Evolutionary conservation across 1,284 basidiomycete genomes (phyloP).

Genomic region (Baeospora myosura): DNA sequence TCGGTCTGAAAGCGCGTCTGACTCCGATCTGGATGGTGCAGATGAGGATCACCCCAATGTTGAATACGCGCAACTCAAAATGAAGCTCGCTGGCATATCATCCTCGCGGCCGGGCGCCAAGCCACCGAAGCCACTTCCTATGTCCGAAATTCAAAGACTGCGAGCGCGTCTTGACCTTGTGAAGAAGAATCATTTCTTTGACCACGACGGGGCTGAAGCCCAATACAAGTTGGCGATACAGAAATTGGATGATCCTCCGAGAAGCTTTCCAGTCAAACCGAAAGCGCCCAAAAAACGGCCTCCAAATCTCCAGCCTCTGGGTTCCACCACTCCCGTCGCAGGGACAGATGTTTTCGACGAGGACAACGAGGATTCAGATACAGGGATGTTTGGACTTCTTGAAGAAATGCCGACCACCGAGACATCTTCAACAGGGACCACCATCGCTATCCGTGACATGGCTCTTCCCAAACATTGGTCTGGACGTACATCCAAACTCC

Average conservation of each 20-base stretch:
- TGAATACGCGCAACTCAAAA: slow-evolving; percentile 55
- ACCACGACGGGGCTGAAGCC: slow-evolving; percentile 59
- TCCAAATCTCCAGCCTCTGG: slow-evolving; percentile 13
- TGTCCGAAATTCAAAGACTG: slow-evolving; percentile 27
- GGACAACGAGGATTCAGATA: slow-evolving; percentile 49
- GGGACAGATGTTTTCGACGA: slow-evolving; percentile 45
- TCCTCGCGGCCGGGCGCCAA: slow-evolving; percentile 26
- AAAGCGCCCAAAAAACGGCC: slow-evolving; percentile 18
- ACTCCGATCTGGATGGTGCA: slow-evolving; percentile 26
- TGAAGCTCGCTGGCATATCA: slow-evolving; percentile 43
- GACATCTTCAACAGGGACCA: slow-evolving; percentile 45
- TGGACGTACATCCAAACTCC: slow-evolving; percentile 63
- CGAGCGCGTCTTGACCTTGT: slow-evolving; percentile 47
- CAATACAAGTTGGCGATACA: slow-evolving; percentile 48
- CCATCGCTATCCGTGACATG: slow-evolving; percentile 68
- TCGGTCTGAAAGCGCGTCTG: slow-evolving; percentile 13
- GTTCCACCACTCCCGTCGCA: slow-evolving; percentile 4
- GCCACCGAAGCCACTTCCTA: slow-evolving; percentile 11
- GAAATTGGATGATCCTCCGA: slow-evolving; percentile 37
- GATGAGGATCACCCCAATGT: slow-evolving; percentile 51
- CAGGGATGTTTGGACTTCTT: slow-evolving; percentile 73
- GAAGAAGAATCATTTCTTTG: slow-evolving; percentile 71
- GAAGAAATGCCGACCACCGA: slow-evolving; percentile 58
- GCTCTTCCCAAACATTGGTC: slow-evolving; percentile 76
- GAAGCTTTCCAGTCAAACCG: slow-evolving; percentile 2